Evolutionary conservation across 306 rosid genomes (phyloP).

Genomic region (Cicer cuneatum): DNA sequence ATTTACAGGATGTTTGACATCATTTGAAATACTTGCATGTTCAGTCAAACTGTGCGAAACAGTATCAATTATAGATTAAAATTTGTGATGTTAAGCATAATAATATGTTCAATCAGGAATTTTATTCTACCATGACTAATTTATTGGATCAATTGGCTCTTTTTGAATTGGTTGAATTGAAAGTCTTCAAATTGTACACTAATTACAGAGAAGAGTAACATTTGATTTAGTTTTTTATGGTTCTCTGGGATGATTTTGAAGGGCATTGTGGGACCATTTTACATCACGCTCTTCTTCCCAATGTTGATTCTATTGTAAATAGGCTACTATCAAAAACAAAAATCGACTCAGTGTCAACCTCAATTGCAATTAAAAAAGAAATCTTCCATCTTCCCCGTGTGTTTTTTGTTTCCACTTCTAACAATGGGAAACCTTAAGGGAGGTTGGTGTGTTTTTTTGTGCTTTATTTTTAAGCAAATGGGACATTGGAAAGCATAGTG

Average conservation of each 20-base stretch:
- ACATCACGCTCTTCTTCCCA: background rate
- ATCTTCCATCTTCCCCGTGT: background rate
- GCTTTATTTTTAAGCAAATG: too few species aligned
- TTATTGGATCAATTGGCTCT: background rate
- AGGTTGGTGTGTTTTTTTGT: too few species aligned
- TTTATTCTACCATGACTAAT: background rate
- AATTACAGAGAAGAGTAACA: background rate
- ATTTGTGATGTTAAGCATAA: background rate
- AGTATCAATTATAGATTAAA: too few species aligned
- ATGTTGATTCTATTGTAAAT: background rate
- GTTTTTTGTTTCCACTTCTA: background rate
- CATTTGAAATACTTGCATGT: too few species aligned
- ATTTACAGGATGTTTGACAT: too few species aligned
- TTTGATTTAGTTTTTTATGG: background rate
- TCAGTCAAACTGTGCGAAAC: too few species aligned
- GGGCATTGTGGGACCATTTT: background rate
- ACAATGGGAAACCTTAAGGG: background rate
- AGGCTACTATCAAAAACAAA: background rate
- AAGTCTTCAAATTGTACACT: background rate
- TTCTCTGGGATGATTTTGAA: background rate
- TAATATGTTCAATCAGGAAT: background rate
- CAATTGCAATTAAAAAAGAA: background rate
- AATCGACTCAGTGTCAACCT: background rate
- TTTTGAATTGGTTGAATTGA: background rate
- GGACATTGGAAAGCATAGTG: background rate